These are phyloP conservation scores for Neolentinus lepideus DNA, from an alignment of 1,284 basidiomycete species.

Conservation along the genomic window DNA sequence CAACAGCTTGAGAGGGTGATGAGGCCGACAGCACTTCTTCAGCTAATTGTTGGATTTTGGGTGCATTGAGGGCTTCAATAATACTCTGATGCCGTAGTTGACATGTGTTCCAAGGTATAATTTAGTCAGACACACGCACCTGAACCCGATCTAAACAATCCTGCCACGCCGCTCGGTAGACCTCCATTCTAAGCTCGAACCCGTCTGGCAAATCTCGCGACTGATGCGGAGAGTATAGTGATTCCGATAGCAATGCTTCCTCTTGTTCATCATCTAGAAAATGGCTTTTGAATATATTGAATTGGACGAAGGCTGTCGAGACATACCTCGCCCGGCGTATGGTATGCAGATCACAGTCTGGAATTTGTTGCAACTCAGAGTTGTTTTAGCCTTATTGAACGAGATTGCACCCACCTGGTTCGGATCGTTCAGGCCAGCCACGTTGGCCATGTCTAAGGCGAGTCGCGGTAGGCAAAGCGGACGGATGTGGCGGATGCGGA, in stretches of 20 bases:
- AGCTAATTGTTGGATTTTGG: constrained; percentile 17
- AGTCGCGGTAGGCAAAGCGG: not conserved
- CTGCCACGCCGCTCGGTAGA: constrained; percentile 23
- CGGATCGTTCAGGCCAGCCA: constrained; percentile 6
- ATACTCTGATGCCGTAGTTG: constrained; percentile 14
- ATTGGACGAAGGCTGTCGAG: not conserved
- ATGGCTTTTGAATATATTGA: not conserved
- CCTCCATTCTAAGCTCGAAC: constrained; percentile 20
- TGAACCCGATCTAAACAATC: constrained; percentile 24
- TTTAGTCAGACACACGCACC: constrained; percentile 13
- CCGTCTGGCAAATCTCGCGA: constrained; percentile 20
- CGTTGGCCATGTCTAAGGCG: not conserved
- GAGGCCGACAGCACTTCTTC: constrained; percentile 19
- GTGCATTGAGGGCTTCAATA: constrained; percentile 17
- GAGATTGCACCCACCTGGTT: constrained; percentile 8
- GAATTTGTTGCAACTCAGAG: not conserved
- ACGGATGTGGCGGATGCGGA: not conserved
- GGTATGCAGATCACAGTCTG: constrained; percentile 22
- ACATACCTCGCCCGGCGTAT: constrained; percentile 11
- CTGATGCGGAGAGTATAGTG: constrained; percentile 3
- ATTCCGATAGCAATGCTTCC: not conserved
- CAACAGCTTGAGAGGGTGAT: constrained; percentile 15
- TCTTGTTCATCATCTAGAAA: not conserved
- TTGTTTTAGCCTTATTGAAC: not conserved
- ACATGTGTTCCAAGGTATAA: not conserved